A percentile compares a stretch with the other conserved stretches of the same genome.
These are phyloP conservation scores for Sugiyamaella chiloensis DNA, from an alignment of 805 yeast species.

Conservation along the genomic window DNA sequence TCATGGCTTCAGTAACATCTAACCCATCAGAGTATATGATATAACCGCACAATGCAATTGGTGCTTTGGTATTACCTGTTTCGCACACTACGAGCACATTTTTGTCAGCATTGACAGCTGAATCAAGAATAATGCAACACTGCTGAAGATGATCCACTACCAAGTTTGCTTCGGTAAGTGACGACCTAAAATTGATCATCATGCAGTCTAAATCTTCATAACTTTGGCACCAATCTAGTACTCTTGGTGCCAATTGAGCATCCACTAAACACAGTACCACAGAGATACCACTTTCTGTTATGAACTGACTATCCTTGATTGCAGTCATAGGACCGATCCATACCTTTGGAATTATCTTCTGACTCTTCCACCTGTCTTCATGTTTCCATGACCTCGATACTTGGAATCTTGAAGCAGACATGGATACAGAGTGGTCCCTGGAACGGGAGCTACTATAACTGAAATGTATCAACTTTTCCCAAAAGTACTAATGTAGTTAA, in stretches of 20 bases:
- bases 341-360: slow-evolving; percentile 39
- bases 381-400: slow-evolving; percentile 28
- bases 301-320: slow-evolving; percentile 38
- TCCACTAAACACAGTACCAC: slow-evolving; percentile 21
- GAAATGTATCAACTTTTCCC: too few species aligned
- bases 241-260: not conserved
- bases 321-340: slow-evolving; percentile 49
- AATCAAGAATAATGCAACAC: slow-evolving; percentile 4
- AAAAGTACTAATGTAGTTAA: too few species aligned
- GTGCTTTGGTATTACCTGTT: slow-evolving; percentile 34
- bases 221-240: not conserved
- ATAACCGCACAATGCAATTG: slow-evolving; percentile 33
- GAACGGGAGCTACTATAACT: too few species aligned
- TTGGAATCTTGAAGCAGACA: too few species aligned
- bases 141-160: slow-evolving; percentile 8
- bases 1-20: slow-evolving; percentile 27
- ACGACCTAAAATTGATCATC: slow-evolving; percentile 4
- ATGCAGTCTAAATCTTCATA: slow-evolving; percentile 1
- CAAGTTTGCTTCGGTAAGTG: slow-evolving; percentile 1
- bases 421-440: too few species aligned
- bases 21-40: slow-evolving; percentile 24
- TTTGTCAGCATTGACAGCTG: slow-evolving; percentile 1
- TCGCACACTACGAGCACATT: slow-evolving; percentile 31
- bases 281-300: slow-evolving; percentile 38
- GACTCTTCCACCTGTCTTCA: slow-evolving; percentile 39